Percentiles rank a stretch among this genome's conserved stretches.
Evolutionary conservation across 192 early-diverging fungal species (phyloP).

Genomic region (Cetraspora pellucida): DNA sequence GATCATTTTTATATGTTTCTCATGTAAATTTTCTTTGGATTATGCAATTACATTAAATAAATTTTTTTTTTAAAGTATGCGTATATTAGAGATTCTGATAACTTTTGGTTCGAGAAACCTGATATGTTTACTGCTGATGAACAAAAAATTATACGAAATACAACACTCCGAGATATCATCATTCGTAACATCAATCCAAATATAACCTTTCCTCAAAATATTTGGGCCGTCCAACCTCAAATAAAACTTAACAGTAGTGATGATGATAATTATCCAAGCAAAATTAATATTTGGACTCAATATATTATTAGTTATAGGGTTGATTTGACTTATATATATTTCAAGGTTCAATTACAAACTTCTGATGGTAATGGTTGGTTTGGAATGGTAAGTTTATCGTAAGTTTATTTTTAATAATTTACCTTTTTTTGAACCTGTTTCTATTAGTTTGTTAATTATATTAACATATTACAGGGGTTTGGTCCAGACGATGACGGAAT

Average conservation of each 20-base stretch:
- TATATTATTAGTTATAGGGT: neutral
- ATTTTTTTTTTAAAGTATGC: too few species aligned
- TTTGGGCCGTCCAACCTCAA: constrained; percentile 18
- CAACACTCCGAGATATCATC: constrained; percentile 34
- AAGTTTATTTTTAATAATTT: neutral
- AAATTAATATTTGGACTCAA: neutral
- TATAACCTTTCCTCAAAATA: neutral
- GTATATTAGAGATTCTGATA: constrained; percentile 49
- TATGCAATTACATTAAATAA: too few species aligned
- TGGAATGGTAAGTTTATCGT: constrained; percentile 25
- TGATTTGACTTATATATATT: neutral
- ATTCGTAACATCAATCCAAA: neutral
- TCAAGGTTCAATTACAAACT: neutral
- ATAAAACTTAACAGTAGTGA: neutral
- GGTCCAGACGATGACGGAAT: constrained; percentile 11
- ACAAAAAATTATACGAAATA: constrained; percentile 7
- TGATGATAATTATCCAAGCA: neutral
- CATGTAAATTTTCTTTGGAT: too few species aligned
- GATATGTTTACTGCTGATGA: constrained; percentile 52
- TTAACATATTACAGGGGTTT: constrained; percentile 2
- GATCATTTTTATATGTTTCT: too few species aligned
- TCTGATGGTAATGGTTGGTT: constrained; percentile 11
- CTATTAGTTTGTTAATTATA: too few species aligned
- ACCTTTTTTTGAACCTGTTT: too few species aligned
- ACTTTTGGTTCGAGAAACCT: constrained; percentile 56